Evolutionary conservation across 805 yeast species (phyloP), one percentile per base, ranked within the genome.

Genomic region (Zygotorulaspora sp.): DNA sequence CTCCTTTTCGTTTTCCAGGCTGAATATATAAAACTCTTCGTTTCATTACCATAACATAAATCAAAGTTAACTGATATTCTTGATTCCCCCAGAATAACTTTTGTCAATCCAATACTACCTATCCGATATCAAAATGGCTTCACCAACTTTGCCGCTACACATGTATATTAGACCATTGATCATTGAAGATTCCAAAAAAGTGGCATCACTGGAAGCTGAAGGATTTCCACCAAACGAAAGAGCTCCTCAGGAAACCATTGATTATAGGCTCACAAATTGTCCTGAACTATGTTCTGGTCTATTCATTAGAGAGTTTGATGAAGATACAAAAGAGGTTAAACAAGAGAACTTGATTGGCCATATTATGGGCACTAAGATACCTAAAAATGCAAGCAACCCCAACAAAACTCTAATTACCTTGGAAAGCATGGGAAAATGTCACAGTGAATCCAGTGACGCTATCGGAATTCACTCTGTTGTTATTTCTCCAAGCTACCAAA

Each of bases 281-380:
- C 97, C 97, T 7, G 98, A 90, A 60, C 73, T 90, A 40, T 78
- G 92, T 48, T 77, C 89, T 5, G 97, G 97, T 2, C 70, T 92
- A 40, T 92, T 90, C 55, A 70, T 87, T 35, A 71, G 96, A 55
- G 77, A 77, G 39, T 83, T 82, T 28, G 62, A 57, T 12, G 58
- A 48, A 3, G 61, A 53, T 20, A 60, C 57, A 6, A 53, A 53
- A 26, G 45, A 70, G 62, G 47, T 75, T 73, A 34, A 69, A 74
- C 18, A 77, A 72, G 50, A 72, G 45, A 75, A 70, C 5, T 68
- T 89, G 43, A 78, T 88, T 47, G 96, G 89, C 6, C 94, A 84
- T 53, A 72, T 89, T 26, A 62, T 85, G 47, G 88, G 84, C 36
- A 86, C 96, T 24, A 88, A 85, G 60, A 77, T 77, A 32, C 55